Percentiles rank a stretch among this genome's conserved stretches.
Conservation (phyloP, 1,284 basidiomycete species). For the Ceratobasidium sp. region DNA sequence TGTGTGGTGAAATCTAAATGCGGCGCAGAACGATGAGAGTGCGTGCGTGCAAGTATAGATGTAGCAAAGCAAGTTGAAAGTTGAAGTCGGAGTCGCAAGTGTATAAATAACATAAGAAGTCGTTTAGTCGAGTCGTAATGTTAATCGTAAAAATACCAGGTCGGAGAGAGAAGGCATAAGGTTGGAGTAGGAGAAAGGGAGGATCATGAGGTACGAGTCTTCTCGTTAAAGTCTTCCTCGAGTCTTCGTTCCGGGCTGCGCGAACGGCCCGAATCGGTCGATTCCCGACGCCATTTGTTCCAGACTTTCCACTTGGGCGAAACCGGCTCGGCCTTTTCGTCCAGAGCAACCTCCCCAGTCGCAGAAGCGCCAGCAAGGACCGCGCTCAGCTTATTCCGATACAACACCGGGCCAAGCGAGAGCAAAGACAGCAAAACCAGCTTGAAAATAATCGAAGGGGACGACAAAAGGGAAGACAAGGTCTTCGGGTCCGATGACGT, state of each 20-base stretch:
- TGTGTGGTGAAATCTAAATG: too few species aligned
- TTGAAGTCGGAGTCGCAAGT: too few species aligned
- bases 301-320: slow-evolving; percentile 37
- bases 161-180: not conserved
- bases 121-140: slow-evolving; percentile 11
- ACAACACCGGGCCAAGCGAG: slow-evolving; percentile 82
- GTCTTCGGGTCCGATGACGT: slow-evolving; percentile 72
- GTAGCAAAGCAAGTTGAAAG: not conserved
- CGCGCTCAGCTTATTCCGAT: slow-evolving; percentile 70
- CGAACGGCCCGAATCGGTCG: not conserved
- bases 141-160: slow-evolving; percentile 1
- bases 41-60: not conserved
- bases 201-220: not conserved
- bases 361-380: slow-evolving; percentile 58
- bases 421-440: slow-evolving; percentile 78
- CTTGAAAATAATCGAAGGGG: slow-evolving; percentile 78
- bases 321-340: slow-evolving; percentile 17
- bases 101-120: slow-evolving; percentile 13
- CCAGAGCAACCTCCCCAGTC: slow-evolving; percentile 1
- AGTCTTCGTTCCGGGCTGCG: slow-evolving; percentile 30
- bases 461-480: slow-evolving; percentile 76
- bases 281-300: slow-evolving; percentile 6
- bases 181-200: not conserved
- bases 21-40: slow-evolving; percentile 17
- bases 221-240: slow-evolving; percentile 37